phyloP scores from a whole-genome alignment of 768 basidiomycete species.

The Amanita molliuscula region DNA sequence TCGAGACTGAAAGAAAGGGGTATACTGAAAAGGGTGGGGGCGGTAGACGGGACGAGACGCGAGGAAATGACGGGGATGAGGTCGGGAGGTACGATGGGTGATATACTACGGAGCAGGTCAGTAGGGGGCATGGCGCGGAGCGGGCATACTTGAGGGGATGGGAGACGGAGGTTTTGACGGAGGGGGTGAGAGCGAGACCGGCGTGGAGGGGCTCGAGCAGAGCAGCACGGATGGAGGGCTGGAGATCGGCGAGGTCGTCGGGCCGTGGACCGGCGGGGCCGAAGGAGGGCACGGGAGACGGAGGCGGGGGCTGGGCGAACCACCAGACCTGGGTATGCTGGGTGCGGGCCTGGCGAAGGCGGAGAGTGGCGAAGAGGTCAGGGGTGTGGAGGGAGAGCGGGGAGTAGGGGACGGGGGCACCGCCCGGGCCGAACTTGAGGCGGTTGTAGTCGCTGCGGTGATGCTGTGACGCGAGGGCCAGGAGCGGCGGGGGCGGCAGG shows the following conservation, averaged over 20 bases:
- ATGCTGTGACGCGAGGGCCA: conserved; percentile 67
- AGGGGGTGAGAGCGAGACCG: conserved; percentile 2
- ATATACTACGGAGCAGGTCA: conserved; percentile 34
- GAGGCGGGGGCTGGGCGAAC: conserved; percentile 21
- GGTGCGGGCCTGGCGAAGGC: conserved; percentile 35
- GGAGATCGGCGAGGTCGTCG: conserved; percentile 4
- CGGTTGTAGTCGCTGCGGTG: conserved; percentile 63
- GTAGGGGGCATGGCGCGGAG: conserved; percentile 10
- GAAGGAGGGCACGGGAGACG: not conserved
- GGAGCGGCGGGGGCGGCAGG: conserved; percentile 6
- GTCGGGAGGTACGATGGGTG: conserved; percentile 51
- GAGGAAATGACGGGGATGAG: conserved; percentile 43
- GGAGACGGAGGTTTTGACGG: conserved; percentile 61
- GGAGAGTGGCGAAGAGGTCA: conserved; percentile 41
- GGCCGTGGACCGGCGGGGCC: conserved; percentile 1
- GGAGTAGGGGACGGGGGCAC: conserved; percentile 42
- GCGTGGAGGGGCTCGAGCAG: conserved; percentile 32
- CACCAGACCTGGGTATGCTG: conserved; percentile 37
- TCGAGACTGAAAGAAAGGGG: conserved; percentile 34
- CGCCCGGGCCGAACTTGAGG: conserved; percentile 48
- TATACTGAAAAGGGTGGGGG: conserved; percentile 36
- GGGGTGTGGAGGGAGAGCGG: conserved; percentile 60
- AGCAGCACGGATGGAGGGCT: conserved; percentile 42
- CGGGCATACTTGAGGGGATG: conserved; percentile 76
- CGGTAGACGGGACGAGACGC: conserved; percentile 24